These are phyloP conservation scores for Talaromyces sp. DNA, from an alignment of 2,329 filamentous ascomycete species.

Conservation along the genomic window DNA sequence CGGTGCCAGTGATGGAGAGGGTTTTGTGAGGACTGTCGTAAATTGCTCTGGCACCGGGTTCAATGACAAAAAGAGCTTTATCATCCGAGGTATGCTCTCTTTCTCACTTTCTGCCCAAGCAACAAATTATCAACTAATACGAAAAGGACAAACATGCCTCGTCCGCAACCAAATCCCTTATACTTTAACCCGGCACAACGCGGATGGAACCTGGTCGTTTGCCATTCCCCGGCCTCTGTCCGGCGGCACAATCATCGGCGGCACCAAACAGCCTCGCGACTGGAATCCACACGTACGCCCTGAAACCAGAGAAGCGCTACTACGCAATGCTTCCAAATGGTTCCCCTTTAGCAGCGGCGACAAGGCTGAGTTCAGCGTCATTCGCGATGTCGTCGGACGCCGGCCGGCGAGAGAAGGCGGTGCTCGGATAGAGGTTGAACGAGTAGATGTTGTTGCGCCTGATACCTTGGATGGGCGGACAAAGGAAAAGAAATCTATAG, in stretches of 20 bases:
- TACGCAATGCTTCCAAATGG: conserved; percentile 37
- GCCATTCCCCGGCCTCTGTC: conserved; percentile 56
- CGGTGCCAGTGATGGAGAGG: conserved; percentile 13
- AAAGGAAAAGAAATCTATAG: conserved; percentile 19
- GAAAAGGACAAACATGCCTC: conserved; percentile 44
- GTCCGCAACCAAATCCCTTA: conserved; percentile 39
- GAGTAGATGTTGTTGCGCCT: conserved; percentile 15
- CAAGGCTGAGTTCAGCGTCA: conserved; percentile 18
- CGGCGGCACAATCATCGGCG: conserved; percentile 62
- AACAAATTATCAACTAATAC: not conserved
- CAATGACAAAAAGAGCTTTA: conserved; percentile 36
- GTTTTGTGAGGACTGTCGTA: conserved; percentile 30
- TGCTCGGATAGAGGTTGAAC: conserved; percentile 51
- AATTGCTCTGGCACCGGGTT: conserved; percentile 44
- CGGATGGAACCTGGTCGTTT: conserved; percentile 60
- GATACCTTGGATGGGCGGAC: conserved; percentile 12
- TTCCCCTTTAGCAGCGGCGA: conserved; percentile 35
- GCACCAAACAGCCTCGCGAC: conserved; percentile 58
- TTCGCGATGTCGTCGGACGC: conserved; percentile 42
- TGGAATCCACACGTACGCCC: conserved; percentile 48
- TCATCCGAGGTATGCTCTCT: conserved; percentile 33
- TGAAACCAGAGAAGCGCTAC: conserved; percentile 44
- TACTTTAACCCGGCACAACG: conserved; percentile 56
- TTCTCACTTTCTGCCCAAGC: not conserved
- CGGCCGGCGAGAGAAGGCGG: conserved; percentile 42